Base-by-base conservation (phyloP, 2,329 filamentous ascomycete species). In the Purpureocillium takamizusanense region DNA sequence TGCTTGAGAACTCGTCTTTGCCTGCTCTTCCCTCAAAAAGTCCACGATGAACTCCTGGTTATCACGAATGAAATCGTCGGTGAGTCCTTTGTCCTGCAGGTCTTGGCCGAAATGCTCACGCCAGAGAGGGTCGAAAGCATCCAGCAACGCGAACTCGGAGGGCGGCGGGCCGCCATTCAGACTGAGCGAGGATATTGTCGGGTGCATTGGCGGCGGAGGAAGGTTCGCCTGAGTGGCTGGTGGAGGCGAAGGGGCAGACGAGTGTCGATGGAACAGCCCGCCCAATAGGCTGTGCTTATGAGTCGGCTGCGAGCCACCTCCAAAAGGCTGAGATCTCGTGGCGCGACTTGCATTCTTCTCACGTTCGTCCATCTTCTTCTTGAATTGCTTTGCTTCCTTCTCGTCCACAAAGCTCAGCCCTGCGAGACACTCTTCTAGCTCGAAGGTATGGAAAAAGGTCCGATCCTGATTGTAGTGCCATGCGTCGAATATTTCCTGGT, bases 371-470 rank as follows among this genome's bases (percentile, higher is more conserved):
- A 98, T 86, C 70, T 95, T 97, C 74, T 95, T 95, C 63, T 89
- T 82, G 66, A 98, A 97, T 42, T 86, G 85, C 65, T 86, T 94
- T 27, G 92, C 92, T 66, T 98, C 92, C 63, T 95, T 97, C 68
- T 97, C 92, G 60, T 97, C 92, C 44, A 83, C 81, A 54, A 98
- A 98, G 17, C 87, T 95, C 43, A 98, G 67, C 1, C 82, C 92
- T 6, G 88, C 92, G 43, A 94, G 67, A 54, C 88, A 97, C 46
- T 94, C 81, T 62, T 97, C 89, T 40, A 95, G 75, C 66, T 98
- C 92, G 58, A 98, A 98, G 6, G 86, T 88, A 63, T 97, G 89
- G 65, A 98, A 98, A 66, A 95, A 98, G 43, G 86, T 90, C 44
- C 92, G 82, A 60, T 98, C 92, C 57, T 95, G 90, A 64, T 95